Evolutionary conservation across 2,329 filamentous ascomycete genomes (phyloP).

Genomic region (Fusarium sp.): DNA sequence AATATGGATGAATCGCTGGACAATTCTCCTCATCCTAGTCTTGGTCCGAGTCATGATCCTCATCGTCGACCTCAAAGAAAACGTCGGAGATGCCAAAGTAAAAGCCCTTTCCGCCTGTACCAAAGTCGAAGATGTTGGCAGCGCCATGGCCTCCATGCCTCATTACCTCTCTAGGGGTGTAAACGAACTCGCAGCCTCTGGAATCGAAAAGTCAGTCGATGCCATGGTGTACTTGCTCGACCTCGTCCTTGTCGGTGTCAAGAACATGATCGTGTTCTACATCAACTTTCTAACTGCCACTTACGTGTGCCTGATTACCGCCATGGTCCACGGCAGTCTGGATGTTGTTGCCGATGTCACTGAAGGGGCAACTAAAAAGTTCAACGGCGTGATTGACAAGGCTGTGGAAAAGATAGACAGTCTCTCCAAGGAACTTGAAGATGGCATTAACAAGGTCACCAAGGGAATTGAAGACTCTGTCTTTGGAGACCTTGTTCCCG

Average conservation of each 20-base stretch:
- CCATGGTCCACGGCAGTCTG: constrained; percentile 82
- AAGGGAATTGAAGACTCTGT: constrained; percentile 56
- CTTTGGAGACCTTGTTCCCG: constrained; percentile 58
- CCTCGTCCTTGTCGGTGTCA: constrained; percentile 82
- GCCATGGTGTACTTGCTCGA: constrained; percentile 83
- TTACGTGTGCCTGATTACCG: constrained; percentile 88
- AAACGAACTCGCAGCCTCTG: constrained; percentile 83
- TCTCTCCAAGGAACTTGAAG: constrained; percentile 60
- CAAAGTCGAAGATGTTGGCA: constrained; percentile 91
- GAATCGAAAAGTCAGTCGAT: constrained; percentile 82
- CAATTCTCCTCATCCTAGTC: constrained; percentile 85
- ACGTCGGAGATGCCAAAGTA: constrained; percentile 78
- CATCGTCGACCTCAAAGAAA: constrained; percentile 74
- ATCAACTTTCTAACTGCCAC: constrained; percentile 92
- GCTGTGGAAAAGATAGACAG: constrained; percentile 69
- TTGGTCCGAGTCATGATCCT: constrained; percentile 84
- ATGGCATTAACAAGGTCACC: constrained; percentile 62
- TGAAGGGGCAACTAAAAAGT: constrained; percentile 61
- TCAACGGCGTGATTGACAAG: constrained; percentile 61
- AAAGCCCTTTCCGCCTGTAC: constrained; percentile 91
- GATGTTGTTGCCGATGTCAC: constrained; percentile 69
- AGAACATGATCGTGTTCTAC: constrained; percentile 89
- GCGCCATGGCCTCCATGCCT: constrained; percentile 97
- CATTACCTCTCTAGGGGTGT: constrained; percentile 91
- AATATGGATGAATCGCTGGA: constrained; percentile 98